Base-by-base conservation (phyloP, 2,329 filamentous ascomycete genomes). In the Botrytis pseudocinerea region DNA sequence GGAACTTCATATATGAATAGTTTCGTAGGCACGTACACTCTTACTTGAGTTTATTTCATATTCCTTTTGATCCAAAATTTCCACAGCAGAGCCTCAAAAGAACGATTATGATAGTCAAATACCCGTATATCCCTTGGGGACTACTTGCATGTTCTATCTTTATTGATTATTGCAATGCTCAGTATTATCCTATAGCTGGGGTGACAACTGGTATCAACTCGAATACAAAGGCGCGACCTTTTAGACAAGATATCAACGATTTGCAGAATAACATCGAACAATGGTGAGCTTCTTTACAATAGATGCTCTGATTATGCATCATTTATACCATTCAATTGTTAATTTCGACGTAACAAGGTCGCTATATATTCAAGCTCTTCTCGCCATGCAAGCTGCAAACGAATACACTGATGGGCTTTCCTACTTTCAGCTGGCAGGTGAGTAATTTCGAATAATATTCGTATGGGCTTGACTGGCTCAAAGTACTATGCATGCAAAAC, bases 371-470 rank as follows among this genome's bases (percentile, higher is more conserved):
- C 68, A 71, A 22, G 68, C 60, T n/a, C 60, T 71, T 18, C 28
- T 51, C 12, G 68, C 48, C 71, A 76, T 79, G 62, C 76, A 78
- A 75, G 74, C 75, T 60, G 73, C 76, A 28, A 72, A 68, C 42
- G 73, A 78, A 28, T 69, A 57, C 32, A 70, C 25, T 40, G 68
- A 77, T 68, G 57, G 71, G 12, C 61, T 74, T 16, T 79, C 78
- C 22, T 79, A 76, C 54, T 78, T 77, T 63, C 76, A 78, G 64
- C 54, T 79, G 54, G 75, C 76, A 51, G 78, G 78, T 77, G 73
- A 73, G 74, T 46, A 18, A 4, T 40, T 18, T 69, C 35, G 9
- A 68, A 40, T 25, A 10, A 16, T 10, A 9, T 18, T 40, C 16
- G 28, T 16, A 68, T 48, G 38, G 2, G 32, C 60, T 35, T 6